A percentile compares a stretch with the other conserved stretches of the same genome.
Conservation (phyloP, 139 green algal genomes). For the Mychonastes homosphaera region DNA sequence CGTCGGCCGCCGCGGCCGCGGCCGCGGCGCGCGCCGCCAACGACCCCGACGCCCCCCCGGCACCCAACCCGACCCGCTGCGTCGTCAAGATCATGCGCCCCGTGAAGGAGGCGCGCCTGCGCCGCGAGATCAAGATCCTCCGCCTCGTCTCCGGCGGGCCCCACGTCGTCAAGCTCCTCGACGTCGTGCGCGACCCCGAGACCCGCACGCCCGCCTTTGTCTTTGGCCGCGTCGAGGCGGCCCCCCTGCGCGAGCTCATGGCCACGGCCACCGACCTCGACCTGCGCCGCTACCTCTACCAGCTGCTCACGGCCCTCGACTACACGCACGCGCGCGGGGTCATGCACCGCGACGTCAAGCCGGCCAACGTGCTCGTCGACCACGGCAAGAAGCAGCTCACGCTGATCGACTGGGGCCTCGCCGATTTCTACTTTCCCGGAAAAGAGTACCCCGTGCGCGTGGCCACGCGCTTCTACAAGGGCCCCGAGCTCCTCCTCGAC, state of each 20-base stretch:
- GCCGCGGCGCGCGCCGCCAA: too few relatives aligned
- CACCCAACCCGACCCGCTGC: conserved; percentile 53
- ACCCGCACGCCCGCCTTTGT: conserved; percentile 93
- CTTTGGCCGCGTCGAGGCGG: conserved; percentile 67
- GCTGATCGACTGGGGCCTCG: conserved; percentile 98
- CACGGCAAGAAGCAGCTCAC: conserved; percentile 77
- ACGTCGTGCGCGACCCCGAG: conserved; percentile 89
- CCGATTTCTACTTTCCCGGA: conserved; percentile 97
- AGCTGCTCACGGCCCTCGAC: conserved; percentile 91
- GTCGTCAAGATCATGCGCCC: conserved; percentile 98
- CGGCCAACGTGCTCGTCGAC: conserved; percentile 91
- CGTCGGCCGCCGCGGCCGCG: too few relatives aligned
- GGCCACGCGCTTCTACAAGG: conserved; percentile 90
- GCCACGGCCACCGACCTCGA: conserved; percentile 85
- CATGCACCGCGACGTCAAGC: conserved; percentile 86
- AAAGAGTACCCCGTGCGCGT: conserved; percentile 61
- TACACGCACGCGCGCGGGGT: conserved; percentile 83
- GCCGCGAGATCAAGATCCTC: conserved; percentile 97
- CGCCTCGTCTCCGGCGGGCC: conserved; percentile 90
- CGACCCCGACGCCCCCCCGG: too few relatives aligned
- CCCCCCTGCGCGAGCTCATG: conserved; percentile 17
- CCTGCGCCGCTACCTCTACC: conserved; percentile 92
- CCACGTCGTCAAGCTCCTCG: conserved; percentile 93
- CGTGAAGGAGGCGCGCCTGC: conserved; percentile 97
- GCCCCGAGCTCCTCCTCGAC: conserved; percentile 96